A percentile compares a stretch with the other conserved stretches of the same genome.
phyloP scores from a whole-genome alignment of 2,329 filamentous ascomycete genomes.

The Coniochaeta sp. region DNA sequence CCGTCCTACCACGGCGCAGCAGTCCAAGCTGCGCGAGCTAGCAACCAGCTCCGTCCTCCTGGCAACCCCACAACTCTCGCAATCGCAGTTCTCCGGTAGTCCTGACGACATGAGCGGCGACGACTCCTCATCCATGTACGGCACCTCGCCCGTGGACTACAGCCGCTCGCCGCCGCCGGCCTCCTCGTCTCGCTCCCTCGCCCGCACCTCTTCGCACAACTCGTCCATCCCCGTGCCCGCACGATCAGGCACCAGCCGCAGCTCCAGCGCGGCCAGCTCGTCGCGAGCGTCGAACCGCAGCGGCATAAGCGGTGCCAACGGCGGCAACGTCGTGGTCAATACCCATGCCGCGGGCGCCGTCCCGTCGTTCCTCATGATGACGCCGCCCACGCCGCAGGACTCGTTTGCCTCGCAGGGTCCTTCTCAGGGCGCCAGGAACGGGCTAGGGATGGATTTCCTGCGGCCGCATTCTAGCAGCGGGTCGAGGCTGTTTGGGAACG shows the following conservation, averaged over 20 bases:
- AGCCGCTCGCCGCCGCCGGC: slow-evolving; percentile 45
- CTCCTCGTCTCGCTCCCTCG: slow-evolving; percentile 29
- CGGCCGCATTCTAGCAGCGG: not conserved
- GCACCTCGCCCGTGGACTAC: slow-evolving; percentile 46
- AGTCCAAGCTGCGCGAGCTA: slow-evolving; percentile 72
- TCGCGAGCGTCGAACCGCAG: not conserved
- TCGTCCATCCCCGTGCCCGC: slow-evolving; percentile 37
- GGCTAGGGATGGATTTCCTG: not conserved
- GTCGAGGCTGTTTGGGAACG: not conserved
- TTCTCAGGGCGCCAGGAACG: slow-evolving; percentile 14
- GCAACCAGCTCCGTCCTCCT: slow-evolving; percentile 68
- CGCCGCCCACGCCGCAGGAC: slow-evolving; percentile 17
- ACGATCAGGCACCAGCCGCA: slow-evolving; percentile 36
- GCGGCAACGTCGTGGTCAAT: slow-evolving; percentile 9
- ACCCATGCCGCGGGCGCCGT: slow-evolving; percentile 15
- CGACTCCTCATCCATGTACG: slow-evolving; percentile 48
- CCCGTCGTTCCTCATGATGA: slow-evolving; percentile 23
- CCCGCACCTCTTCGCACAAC: slow-evolving; percentile 31
- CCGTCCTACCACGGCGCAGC: slow-evolving; percentile 71
- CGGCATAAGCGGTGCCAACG: not conserved
- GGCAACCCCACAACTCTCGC: slow-evolving; percentile 27
- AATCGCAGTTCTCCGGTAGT: slow-evolving; percentile 23
- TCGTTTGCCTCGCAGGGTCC: slow-evolving; percentile 5
- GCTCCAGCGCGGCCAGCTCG: slow-evolving; percentile 43
- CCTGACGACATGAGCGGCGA: slow-evolving; percentile 41